Evolutionary conservation across 2,329 filamentous ascomycete species (phyloP).

Genomic region (Ceratocystis ficicola): DNA sequence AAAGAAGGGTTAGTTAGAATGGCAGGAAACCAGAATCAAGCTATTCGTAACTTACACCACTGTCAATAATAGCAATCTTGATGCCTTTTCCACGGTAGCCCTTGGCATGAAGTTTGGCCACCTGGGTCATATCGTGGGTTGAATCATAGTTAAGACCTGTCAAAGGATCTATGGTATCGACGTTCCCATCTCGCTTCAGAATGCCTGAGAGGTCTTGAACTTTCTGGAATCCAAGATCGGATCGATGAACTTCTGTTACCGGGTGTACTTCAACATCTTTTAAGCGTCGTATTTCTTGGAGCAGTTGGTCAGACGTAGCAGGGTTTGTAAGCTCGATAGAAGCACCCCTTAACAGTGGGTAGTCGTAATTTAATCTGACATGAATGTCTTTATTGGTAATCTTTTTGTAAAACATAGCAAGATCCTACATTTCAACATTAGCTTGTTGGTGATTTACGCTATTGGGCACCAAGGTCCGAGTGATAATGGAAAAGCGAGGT

Average conservation of each 20-base stretch:
- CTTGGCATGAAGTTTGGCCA: slow-evolving; percentile 40
- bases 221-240: slow-evolving; percentile 32
- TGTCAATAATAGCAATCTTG: slow-evolving; percentile 43
- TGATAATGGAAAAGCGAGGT: not conserved
- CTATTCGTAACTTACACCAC: slow-evolving; percentile 35
- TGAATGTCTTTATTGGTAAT: slow-evolving; percentile 32
- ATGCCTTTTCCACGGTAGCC: slow-evolving; percentile 41
- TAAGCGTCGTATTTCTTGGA: slow-evolving; percentile 32
- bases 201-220: not conserved
- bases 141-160: slow-evolving; percentile 28
- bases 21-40: not conserved
- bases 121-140: slow-evolving; percentile 46
- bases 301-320: slow-evolving; percentile 34
- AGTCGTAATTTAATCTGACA: slow-evolving; percentile 39
- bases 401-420: slow-evolving; percentile 31
- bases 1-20: not conserved
- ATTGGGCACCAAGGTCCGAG: not conserved
- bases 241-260: slow-evolving; percentile 34
- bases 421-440: slow-evolving; percentile 30
- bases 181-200: not conserved
- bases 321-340: slow-evolving; percentile 42
- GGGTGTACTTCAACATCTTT: slow-evolving; percentile 41
- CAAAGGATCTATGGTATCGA: slow-evolving; percentile 6
- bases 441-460: not conserved
- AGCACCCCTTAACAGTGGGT: slow-evolving; percentile 42